phyloP scores from a whole-genome alignment of 257 asterid genomes.

The Misopates orontium region DNA sequence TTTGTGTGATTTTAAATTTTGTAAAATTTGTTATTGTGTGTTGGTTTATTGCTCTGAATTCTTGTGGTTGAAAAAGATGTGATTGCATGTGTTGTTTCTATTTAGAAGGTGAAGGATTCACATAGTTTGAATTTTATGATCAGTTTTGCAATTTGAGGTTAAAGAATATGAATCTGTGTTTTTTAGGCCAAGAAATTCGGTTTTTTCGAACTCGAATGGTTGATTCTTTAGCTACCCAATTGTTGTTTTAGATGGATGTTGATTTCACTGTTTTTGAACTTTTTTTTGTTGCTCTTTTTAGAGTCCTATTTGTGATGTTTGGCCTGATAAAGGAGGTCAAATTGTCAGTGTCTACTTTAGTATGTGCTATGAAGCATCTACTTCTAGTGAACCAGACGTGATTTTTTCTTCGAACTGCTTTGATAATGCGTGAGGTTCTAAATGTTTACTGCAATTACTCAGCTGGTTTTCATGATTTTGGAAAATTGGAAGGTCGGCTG shows the following conservation, averaged over 20 bases:
- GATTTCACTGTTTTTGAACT: constrained; percentile 3
- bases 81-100: constrained; percentile 25
- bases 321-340: not conserved
- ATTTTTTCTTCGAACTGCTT: too few relatives aligned
- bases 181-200: constrained; percentile 14
- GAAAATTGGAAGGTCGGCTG: not conserved
- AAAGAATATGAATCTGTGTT: not conserved
- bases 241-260: constrained; percentile 15
- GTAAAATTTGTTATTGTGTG: too few relatives aligned
- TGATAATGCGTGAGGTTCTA: too few relatives aligned
- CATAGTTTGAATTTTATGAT: constrained; percentile 20
- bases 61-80: constrained; percentile 11
- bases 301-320: not conserved
- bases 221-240: constrained; percentile 10
- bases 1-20: constrained; percentile 7
- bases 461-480: constrained; percentile 2
- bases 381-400: too few relatives aligned
- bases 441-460: constrained; percentile 9
- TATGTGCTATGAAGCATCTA: not conserved
- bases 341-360: not conserved
- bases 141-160: constrained; percentile 14
- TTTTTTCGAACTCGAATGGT: constrained; percentile 11
- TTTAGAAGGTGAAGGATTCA: constrained; percentile 28
- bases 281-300: not conserved
- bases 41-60: constrained; percentile 11